These are phyloP conservation scores for Venturia aucupariae DNA, from an alignment of 2,329 filamentous ascomycete genomes.

Conservation along the genomic window DNA sequence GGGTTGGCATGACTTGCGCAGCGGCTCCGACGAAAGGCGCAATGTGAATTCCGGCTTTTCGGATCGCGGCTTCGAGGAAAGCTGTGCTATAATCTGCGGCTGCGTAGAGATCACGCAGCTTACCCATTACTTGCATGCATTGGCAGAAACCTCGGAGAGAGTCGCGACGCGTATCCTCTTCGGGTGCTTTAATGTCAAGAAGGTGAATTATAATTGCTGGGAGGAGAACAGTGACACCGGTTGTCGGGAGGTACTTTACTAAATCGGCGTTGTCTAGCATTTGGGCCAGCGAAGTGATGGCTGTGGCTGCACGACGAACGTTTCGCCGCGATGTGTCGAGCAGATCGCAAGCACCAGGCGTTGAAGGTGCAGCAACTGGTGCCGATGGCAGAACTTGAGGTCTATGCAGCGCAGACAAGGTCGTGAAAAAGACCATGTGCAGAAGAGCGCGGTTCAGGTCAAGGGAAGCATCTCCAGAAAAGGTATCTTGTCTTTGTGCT, in stretches of 20 bases:
- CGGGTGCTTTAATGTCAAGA: conserved; percentile 79
- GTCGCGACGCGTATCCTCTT: conserved; percentile 59
- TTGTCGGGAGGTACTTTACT: conserved; percentile 75
- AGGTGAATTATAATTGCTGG: conserved; percentile 92
- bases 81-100: conserved; percentile 94
- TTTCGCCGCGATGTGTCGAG: conserved; percentile 76
- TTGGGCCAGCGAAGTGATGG: conserved; percentile 76
- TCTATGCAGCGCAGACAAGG: conserved; percentile 79
- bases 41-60: conserved; percentile 73
- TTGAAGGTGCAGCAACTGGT: conserved; percentile 42
- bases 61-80: conserved; percentile 85
- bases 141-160: conserved; percentile 77
- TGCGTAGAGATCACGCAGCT: conserved; percentile 78
- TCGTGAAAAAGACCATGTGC: conserved; percentile 90
- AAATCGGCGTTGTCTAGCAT: conserved; percentile 64
- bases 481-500: conserved; percentile 59
- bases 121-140: conserved; percentile 87
- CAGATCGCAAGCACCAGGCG: conserved; percentile 53
- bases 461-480: conserved; percentile 51
- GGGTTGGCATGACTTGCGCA: conserved; percentile 18
- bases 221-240: conserved; percentile 80
- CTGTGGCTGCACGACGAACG: conserved; percentile 72
- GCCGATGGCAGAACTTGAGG: conserved; percentile 77
- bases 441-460: conserved; percentile 73
- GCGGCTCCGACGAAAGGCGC: conserved; percentile 31